A percentile compares a stretch with the other conserved stretches of the same genome.
phyloP scores from a whole-genome alignment of 2,329 filamentous ascomycete genomes.

The Arthroderma sp. region DNA sequence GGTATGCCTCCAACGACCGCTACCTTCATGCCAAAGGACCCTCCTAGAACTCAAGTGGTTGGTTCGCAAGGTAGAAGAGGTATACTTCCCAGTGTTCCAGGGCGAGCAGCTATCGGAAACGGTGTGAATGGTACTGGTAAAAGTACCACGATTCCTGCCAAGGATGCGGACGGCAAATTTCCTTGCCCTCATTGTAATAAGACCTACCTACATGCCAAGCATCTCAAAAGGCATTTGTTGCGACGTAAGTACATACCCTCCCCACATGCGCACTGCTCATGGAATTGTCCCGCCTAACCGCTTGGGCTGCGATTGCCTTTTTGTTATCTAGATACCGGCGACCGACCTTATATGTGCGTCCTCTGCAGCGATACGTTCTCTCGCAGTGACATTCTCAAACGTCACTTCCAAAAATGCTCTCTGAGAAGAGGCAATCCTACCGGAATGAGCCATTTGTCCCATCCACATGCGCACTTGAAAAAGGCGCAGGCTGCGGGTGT shows the following conservation, averaged over 20 bases:
- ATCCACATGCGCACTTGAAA: constrained; percentile 80
- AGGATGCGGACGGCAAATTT: constrained; percentile 96
- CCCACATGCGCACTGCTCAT: neutral
- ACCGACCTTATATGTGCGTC: constrained; percentile 96
- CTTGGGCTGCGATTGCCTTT: neutral
- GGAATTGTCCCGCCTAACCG: too few species aligned
- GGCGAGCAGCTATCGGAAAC: constrained; percentile 57
- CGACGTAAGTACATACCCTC: constrained; percentile 59
- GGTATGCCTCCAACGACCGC: constrained; percentile 27
- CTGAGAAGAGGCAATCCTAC: constrained; percentile 92
- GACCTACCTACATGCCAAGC: constrained; percentile 94
- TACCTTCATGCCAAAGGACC: constrained; percentile 28
- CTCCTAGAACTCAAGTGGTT: constrained; percentile 64
- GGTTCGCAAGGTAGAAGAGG: constrained; percentile 87
- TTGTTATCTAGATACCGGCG: constrained; percentile 64
- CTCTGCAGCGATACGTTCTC: constrained; percentile 97
- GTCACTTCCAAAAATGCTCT: constrained; percentile 98
- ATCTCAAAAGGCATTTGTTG: constrained; percentile 88
- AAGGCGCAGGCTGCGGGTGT: constrained; percentile 43
- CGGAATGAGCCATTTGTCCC: constrained; percentile 83
- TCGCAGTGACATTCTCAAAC: constrained; percentile 93
- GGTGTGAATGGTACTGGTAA: constrained; percentile 53
- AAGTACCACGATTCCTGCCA: constrained; percentile 73
- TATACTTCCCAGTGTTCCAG: constrained; percentile 80
- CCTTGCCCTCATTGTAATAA: constrained; percentile 97